phyloP scores from a whole-genome alignment of 148 eudicot species.

The Rhododendron mucronatum region DNA sequence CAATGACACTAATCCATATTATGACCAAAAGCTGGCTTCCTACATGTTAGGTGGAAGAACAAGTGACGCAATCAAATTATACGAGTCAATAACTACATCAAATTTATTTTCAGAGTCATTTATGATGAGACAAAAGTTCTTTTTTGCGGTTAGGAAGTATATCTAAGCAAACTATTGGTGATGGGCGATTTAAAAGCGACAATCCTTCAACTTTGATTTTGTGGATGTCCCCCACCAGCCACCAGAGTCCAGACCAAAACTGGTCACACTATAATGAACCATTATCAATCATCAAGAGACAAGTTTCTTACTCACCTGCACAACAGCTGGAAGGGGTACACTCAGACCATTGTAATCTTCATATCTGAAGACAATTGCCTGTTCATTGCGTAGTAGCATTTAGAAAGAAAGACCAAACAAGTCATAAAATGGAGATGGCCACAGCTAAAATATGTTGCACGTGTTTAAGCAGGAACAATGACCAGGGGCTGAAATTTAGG shows the following conservation, averaged over 20 bases:
- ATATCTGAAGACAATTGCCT: slow-evolving; percentile 78
- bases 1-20: neutral
- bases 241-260: neutral
- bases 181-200: neutral
- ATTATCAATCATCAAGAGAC: neutral
- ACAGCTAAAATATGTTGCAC: neutral
- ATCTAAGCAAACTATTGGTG: neutral
- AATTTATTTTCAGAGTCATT: neutral
- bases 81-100: neutral
- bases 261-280: neutral
- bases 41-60: neutral
- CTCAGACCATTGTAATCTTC: slow-evolving; percentile 59
- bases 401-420: neutral
- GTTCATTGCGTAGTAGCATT: slow-evolving; percentile 15
- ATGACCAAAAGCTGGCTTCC: neutral
- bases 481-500: neutral
- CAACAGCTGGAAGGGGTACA: slow-evolving; percentile 89
- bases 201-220: neutral
- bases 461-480: neutral
- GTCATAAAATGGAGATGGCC: neutral
- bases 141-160: neutral
- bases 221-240: neutral
- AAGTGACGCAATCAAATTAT: neutral
- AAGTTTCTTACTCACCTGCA: slow-evolving; percentile 51
- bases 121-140: neutral